Evolutionary conservation across 1,139 yeast species (phyloP), one percentile per base, ranked within the genome.

Genomic region (Candida gigantensis): DNA sequence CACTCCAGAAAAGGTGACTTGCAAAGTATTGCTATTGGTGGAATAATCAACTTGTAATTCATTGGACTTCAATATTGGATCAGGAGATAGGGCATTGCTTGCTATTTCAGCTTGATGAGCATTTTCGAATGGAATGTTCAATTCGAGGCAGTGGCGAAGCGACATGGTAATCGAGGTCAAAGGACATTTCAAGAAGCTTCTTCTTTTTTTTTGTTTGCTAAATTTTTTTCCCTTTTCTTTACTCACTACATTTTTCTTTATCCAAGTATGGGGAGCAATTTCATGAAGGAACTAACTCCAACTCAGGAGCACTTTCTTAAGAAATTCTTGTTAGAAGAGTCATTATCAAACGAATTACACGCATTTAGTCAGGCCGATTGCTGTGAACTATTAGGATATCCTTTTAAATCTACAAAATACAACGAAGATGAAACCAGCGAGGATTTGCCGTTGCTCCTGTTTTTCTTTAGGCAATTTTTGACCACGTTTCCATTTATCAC

Each of bases 231-330:
- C 6, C 11, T 13, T 13, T 16, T 14, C 6, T 16, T 23, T 11
- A 5, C n/a, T 11, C 5, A 6, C 6, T 23, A 9, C n/a, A 6
- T 11, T 23, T 6, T 23, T 23, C 12, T 10, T 10, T 6, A 9
- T 6, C 24, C 12, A 23, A 6, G 12, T 10, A 6, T 28, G 30
- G n/a, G n/a, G n/a, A n/a, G 12, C 11, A 4, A 5, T 7, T 31
- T 31, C 12, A 18, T 31, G 9, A 15, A 19, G 6, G 11, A 31
- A 18, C 19, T 31, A 12, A 18, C 34, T 9, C 17, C 84, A 3
- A 67, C 74, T 0, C 84, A 86, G 53, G 95, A 87, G 58, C 97
- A 90, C 52, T 86, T 85, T 56, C 70, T 90, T 39, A 90, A 90
- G 60, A 79, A 94, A 50, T 89, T 84, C 58, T 68, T 90, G 24